These are phyloP conservation scores for Dryas alaskensis DNA, from an alignment of 306 rosid genomes.

Conservation along the genomic window DNA sequence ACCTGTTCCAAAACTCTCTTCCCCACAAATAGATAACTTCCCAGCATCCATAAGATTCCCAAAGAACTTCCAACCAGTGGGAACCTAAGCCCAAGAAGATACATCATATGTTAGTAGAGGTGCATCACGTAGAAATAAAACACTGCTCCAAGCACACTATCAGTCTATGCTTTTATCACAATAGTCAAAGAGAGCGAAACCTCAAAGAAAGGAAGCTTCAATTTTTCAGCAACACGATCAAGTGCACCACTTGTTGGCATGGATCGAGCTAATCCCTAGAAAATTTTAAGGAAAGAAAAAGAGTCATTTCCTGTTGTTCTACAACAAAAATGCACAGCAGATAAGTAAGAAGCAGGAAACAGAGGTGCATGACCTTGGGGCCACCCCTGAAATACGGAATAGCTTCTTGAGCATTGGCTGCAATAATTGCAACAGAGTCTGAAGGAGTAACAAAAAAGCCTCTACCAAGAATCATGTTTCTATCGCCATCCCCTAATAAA, in stretches of 20 bases:
- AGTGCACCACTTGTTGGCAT: conserved; percentile 99
- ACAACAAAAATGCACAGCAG: background rate
- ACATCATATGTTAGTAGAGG: conserved; percentile 30
- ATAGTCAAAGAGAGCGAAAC: conserved; percentile 34
- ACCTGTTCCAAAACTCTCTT: conserved; percentile 98
- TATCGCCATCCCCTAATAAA: conserved; percentile 89
- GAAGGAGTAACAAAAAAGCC: conserved; percentile 95
- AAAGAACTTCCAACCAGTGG: conserved; percentile 98
- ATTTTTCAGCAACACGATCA: conserved; percentile 83
- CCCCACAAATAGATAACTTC: conserved; percentile 87
- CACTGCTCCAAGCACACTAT: conserved; percentile 20
- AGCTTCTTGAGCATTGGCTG: conserved; percentile 87
- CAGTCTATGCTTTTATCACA: background rate
- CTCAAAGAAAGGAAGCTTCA: conserved; percentile 90
- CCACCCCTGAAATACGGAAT: conserved; percentile 78
- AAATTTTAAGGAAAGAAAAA: conserved; percentile 19
- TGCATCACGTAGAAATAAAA: conserved; percentile 13
- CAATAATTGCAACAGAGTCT: conserved; percentile 92
- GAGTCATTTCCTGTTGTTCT: conserved; percentile 15
- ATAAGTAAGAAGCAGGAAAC: conserved; percentile 8
- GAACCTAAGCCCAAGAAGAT: conserved; percentile 55
- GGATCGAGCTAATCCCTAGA: conserved; percentile 90
- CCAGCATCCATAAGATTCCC: conserved; percentile 99
- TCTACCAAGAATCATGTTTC: conserved; percentile 93
- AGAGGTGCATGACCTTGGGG: conserved; percentile 50